A percentile compares a stretch with the other conserved stretches of the same genome.
phyloP scores from a whole-genome alignment of 441 rosid genomes.

The Pelargonium citronellum region DNA sequence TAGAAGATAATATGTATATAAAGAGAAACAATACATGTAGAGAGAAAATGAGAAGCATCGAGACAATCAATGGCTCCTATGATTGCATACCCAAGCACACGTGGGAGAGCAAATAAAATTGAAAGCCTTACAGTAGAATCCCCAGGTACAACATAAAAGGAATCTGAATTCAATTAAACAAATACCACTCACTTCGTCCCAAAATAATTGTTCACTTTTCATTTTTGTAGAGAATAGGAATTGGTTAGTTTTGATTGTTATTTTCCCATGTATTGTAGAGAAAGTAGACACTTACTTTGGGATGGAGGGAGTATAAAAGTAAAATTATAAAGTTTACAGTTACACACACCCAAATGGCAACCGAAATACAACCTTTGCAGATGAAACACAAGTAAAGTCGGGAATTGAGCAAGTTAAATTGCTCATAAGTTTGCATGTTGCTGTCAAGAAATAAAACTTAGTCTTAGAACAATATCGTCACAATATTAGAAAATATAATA shows the following conservation, averaged over 20 bases:
- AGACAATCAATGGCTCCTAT: no score
- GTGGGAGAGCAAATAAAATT: no score
- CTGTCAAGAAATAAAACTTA: constrained; percentile 43
- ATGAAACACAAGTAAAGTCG: constrained; percentile 76
- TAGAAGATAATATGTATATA: background rate
- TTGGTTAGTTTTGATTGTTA: no score
- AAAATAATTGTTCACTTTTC: no score
- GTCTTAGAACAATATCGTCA: constrained; percentile 8
- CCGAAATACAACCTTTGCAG: constrained; percentile 69
- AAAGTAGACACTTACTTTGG: no score
- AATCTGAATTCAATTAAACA: background rate
- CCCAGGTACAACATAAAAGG: background rate
- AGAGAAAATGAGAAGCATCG: background rate
- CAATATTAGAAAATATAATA: background rate
- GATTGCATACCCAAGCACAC: no score
- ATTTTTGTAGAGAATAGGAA: no score
- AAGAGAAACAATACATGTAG: background rate
- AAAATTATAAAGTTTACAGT: background rate
- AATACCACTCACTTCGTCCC: background rate
- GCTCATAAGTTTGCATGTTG: constrained; percentile 81
- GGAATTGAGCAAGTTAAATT: constrained; percentile 70
- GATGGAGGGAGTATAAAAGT: no score
- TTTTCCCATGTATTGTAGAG: no score
- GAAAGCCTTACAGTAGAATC: background rate
- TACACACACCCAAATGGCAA: constrained; percentile 14